Conservation (phyloP, 2,329 filamentous ascomycete species). For the Nemania sp. region DNA sequence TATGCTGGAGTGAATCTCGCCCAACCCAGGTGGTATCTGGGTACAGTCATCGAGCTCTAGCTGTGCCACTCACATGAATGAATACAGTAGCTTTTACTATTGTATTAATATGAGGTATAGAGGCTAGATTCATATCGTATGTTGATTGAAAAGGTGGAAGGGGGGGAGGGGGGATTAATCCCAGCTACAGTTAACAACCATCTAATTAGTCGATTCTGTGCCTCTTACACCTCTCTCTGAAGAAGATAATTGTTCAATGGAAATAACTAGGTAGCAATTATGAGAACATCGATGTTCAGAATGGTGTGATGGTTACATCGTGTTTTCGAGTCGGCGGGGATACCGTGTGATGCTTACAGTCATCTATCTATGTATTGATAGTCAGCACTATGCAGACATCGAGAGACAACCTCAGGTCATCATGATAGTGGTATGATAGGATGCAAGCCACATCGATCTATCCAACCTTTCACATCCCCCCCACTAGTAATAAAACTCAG, state of each 20-base stretch:
- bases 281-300: too few species aligned
- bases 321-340: neutral
- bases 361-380: slow-evolving; percentile 3
- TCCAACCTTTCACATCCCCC: neutral
- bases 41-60: slow-evolving; percentile 15
- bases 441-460: slow-evolving; percentile 14
- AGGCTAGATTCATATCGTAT: too few species aligned
- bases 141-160: too few species aligned
- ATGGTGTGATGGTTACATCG: neutral
- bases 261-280: too few species aligned
- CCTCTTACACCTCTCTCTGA: too few species aligned
- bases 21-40: neutral
- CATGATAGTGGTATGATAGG: neutral
- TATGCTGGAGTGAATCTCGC: neutral
- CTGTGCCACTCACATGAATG: neutral
- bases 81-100: slow-evolving; percentile 13
- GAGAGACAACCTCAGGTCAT: slow-evolving; percentile 24
- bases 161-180: too few species aligned
- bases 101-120: too few species aligned
- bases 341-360: slow-evolving; percentile 10
- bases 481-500: slow-evolving; percentile 23
- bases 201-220: too few species aligned
- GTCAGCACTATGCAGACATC: slow-evolving; percentile 27
- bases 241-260: too few species aligned
- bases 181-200: too few species aligned